Percentiles rank a stretch among this genome's conserved stretches.
Conservation (phyloP, 176 grass and related monocot genomes). For the Tillandsia leiboldiana region DNA sequence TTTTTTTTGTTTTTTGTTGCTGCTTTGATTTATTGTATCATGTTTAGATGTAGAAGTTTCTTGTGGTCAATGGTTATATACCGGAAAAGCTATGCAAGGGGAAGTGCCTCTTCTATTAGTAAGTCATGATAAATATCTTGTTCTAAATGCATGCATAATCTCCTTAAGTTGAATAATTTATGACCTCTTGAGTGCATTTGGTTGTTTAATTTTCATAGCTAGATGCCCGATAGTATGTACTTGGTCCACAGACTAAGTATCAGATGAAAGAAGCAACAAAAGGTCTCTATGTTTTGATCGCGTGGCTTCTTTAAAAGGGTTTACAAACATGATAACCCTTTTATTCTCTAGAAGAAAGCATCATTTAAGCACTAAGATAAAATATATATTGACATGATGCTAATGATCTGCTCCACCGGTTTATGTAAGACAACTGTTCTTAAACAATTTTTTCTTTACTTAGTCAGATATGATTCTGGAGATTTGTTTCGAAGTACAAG, state of each 20-base stretch:
- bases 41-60: background rate
- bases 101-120: no score
- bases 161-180: background rate
- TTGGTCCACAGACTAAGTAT: background rate
- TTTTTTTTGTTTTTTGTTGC: background rate
- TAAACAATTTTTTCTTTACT: background rate
- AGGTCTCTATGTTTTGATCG: background rate
- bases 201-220: background rate
- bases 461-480: background rate
- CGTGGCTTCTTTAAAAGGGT: background rate
- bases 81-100: no score
- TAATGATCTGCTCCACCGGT: background rate
- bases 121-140: background rate
- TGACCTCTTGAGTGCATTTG: background rate
- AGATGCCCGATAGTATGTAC: background rate
- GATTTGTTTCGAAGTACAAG: background rate
- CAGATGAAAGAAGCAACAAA: background rate
- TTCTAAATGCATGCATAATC: background rate
- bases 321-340: background rate
- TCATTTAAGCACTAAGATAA: background rate
- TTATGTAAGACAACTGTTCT: constrained; percentile 7
- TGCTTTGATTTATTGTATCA: background rate
- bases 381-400: background rate
- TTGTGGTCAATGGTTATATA: no score
- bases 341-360: background rate